These are phyloP conservation scores for Aulographum hederae DNA, from an alignment of 2,329 filamentous ascomycete genomes.

Conservation along the genomic window DNA sequence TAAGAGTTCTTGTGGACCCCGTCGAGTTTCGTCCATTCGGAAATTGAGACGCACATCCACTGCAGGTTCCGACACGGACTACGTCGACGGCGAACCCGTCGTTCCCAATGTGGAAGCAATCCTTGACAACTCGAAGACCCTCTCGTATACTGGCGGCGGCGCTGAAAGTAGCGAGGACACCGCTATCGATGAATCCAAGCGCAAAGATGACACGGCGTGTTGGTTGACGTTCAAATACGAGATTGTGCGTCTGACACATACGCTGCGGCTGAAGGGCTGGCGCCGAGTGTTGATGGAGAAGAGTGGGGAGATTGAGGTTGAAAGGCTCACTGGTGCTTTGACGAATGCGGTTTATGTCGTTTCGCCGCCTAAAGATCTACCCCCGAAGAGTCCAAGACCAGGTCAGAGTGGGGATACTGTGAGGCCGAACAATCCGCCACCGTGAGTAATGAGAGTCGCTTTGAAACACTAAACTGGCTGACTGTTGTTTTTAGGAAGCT, in stretches of 20 bases:
- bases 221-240: slow-evolving; percentile 87
- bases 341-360: slow-evolving; percentile 97
- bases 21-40: slow-evolving; percentile 13
- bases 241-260: slow-evolving; percentile 77
- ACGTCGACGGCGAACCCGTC: slow-evolving; percentile 59
- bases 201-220: background rate
- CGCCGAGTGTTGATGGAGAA: slow-evolving; percentile 57
- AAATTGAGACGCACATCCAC: slow-evolving; percentile 25
- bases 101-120: slow-evolving; percentile 71
- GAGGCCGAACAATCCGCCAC: slow-evolving; percentile 28
- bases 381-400: slow-evolving; percentile 8
- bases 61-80: slow-evolving; percentile 63
- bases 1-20: slow-evolving; percentile 13
- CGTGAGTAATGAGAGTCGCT: slow-evolving; percentile 22
- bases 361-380: slow-evolving; percentile 52
- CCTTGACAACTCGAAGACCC: slow-evolving; percentile 78
- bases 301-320: slow-evolving; percentile 49
- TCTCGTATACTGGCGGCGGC: slow-evolving; percentile 51
- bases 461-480: slow-evolving; percentile 6
- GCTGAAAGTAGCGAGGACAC: slow-evolving; percentile 14
- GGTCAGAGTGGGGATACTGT: slow-evolving; percentile 17
- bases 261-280: slow-evolving; percentile 81
- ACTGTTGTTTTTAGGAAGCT: slow-evolving; percentile 45
- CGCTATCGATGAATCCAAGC: slow-evolving; percentile 43
- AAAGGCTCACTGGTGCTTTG: slow-evolving; percentile 72